Base-by-base conservation (phyloP, 768 basidiomycete genomes). In the Thelephora ganbajun region DNA sequence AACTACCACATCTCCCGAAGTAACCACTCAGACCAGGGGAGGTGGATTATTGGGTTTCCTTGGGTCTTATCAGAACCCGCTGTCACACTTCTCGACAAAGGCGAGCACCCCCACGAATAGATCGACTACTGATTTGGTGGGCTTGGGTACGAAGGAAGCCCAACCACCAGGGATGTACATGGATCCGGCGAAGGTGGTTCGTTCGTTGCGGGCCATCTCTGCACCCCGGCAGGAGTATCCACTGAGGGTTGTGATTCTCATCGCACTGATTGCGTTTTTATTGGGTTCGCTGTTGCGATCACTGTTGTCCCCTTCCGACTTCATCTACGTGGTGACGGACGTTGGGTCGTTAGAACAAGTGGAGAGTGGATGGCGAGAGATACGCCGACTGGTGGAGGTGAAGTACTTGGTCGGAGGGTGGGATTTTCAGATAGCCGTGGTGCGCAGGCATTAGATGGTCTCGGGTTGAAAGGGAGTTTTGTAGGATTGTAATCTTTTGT, bases 201-300 rank as follows among this genome's bases (percentile, higher is more conserved):
- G 22, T 2, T 41, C 39, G 39, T 22, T 41, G 12, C 7, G 22
- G 22, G 39, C 12, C 9, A 41, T 41, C 18, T 18, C 16, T 9
- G 22, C 39, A 4, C 26, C 26, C 5, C 16, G 47, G n/a, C 48
- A 56, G 47, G 55, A 47, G 48, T 78, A 69, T 56, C 66, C 67
- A 36, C 59, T 73, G 45, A 66, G 69, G 41, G 80, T 79, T 36
- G 63, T 94, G 50, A 57, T 96, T 55, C 67, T 90, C 50, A 76
- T 84, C 35, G 90, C 80, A 35, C 63, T 98, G 52, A 85, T 96
- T 56, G 83, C 85, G 22, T 92, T 98, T 63, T 67, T 98, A 57
- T 75, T 97, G 56, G 94, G 94, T 48, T 93, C 90, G 22, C 68
- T 98, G 48, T 66, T 96, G 51, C 77, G 94, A 48, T 90, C 88